A percentile compares a stretch with the other conserved stretches of the same genome.
These are phyloP conservation scores for Venturia aucupariae DNA, from an alignment of 2,329 filamentous ascomycete species.

Conservation along the genomic window DNA sequence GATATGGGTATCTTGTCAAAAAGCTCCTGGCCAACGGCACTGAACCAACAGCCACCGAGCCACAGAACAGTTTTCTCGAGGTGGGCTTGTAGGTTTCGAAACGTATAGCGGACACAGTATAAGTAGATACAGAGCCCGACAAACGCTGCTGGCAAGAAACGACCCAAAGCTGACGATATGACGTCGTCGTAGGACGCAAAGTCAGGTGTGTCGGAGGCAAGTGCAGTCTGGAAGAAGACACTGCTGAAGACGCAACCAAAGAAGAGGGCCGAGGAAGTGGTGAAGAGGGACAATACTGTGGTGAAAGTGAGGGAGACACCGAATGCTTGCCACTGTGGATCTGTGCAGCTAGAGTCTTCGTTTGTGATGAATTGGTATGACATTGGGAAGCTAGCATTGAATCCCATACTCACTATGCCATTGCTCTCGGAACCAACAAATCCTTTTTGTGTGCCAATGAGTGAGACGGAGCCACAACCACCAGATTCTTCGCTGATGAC, in stretches of 20 bases:
- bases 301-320: constrained; percentile 26
- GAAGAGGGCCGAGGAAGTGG: constrained; percentile 24
- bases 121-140: constrained; percentile 24
- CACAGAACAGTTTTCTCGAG: constrained; percentile 29
- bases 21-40: constrained; percentile 26
- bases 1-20: constrained; percentile 28
- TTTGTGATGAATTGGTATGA: constrained; percentile 24
- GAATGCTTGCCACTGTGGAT: constrained; percentile 28
- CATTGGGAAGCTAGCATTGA: constrained; percentile 27
- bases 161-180: constrained; percentile 24
- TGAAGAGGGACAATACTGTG: constrained; percentile 24
- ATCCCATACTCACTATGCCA: constrained; percentile 25
- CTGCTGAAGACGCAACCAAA: constrained; percentile 24
- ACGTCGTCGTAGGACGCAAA: constrained; percentile 24
- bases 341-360: constrained; percentile 21
- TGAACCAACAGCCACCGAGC: constrained; percentile 28
- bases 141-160: constrained; percentile 28
- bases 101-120: constrained; percentile 22
- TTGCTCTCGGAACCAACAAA: constrained; percentile 22
- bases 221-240: constrained; percentile 27
- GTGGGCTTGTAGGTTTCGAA: constrained; percentile 24
- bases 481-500: constrained; percentile 22
- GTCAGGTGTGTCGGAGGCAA: constrained; percentile 28
- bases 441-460: constrained; percentile 21
- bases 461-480: constrained; percentile 26